Base-by-base conservation (phyloP, 345 rosid genomes). In the Eucalyptus regnans region DNA sequence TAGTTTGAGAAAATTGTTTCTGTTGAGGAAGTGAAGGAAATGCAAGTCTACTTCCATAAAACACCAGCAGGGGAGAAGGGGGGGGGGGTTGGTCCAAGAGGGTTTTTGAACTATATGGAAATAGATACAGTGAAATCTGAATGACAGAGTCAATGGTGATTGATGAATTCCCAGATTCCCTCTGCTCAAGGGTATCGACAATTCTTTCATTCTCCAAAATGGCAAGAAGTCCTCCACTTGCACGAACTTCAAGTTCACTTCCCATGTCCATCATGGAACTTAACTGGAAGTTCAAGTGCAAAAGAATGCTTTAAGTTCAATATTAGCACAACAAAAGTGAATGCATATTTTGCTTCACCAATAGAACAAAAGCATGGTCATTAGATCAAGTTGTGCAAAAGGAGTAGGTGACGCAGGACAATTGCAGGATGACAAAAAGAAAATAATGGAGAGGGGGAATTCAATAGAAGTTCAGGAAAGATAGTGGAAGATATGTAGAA, bases 201-300 rank as follows among this genome's bases (percentile, higher is more conserved):
- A 97, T 93, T 89, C 96, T 95, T 93, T 97, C 99, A 91, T 91
- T 97, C 94, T 97, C 99, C 93, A 97, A 93, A 91, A 97, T 93
- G 84, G 99, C 99, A 88, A 98, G 96, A 90, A 97, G 99, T 88
- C 99, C 99, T 43, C 99, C 99, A 91, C 98, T 94, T 86, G 96
- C 98, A 85, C 99, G 98, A 91, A 98, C 97, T 92, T 95, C 96
- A 90, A 96, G 91, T 86, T 97, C 99, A 91, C 98, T 98, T 91
- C 95, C 96, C 92, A 95, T 93, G 90, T 98, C 97, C 98, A 97
- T 97, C 99, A 95, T 98, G 60, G 98, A 97, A 93, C 96, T 96
- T 88, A 97, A 93, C 99, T 98, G 93, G 88, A 91, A 89, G 88
- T 56, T 49, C 86, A 84, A 60, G 91, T 86, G 89, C 46, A 52